Evolutionary conservation across 352 stramenopile genomes (phyloP).

Genomic region (Globisporangium megalacanthum): DNA sequence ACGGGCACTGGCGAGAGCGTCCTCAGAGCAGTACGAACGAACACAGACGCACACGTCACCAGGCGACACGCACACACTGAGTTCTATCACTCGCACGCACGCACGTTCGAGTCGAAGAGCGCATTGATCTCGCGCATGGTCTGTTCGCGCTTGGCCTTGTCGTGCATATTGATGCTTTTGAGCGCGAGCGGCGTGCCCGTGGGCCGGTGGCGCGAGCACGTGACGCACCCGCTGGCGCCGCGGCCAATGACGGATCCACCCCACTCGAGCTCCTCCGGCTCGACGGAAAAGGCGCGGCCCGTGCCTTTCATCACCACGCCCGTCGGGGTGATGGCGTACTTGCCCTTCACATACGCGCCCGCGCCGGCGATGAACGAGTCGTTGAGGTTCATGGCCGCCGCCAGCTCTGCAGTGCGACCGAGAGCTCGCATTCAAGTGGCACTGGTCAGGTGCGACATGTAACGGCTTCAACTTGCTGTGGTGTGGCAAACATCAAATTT

Average conservation of each 20-base stretch:
- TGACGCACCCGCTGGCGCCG: conserved; percentile 62
- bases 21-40: background rate
- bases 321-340: conserved; percentile 74
- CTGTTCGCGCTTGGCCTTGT: conserved; percentile 82
- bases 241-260: conserved; percentile 66
- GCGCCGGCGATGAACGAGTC: conserved; percentile 73
- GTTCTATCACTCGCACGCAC: background rate
- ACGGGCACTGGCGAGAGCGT: conserved; percentile 34
- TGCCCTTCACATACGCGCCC: conserved; percentile 74
- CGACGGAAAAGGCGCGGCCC: conserved; percentile 73
- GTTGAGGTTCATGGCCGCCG: conserved; percentile 42
- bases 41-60: background rate
- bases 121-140: conserved; percentile 88
- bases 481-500: too few relatives aligned
- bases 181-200: conserved; percentile 76
- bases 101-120: conserved; percentile 73
- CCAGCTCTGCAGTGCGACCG: conserved; percentile 11
- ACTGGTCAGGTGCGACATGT: too few relatives aligned
- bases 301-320: conserved; percentile 77
- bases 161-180: conserved; percentile 88
- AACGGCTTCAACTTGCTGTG: background rate
- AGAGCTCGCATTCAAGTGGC: too few relatives aligned
- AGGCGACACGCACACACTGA: background rate
- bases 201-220: conserved; percentile 58
- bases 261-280: conserved; percentile 76